phyloP scores from a whole-genome alignment of 2,329 filamentous ascomycete genomes.

The Chaetomiaceae sp. region DNA sequence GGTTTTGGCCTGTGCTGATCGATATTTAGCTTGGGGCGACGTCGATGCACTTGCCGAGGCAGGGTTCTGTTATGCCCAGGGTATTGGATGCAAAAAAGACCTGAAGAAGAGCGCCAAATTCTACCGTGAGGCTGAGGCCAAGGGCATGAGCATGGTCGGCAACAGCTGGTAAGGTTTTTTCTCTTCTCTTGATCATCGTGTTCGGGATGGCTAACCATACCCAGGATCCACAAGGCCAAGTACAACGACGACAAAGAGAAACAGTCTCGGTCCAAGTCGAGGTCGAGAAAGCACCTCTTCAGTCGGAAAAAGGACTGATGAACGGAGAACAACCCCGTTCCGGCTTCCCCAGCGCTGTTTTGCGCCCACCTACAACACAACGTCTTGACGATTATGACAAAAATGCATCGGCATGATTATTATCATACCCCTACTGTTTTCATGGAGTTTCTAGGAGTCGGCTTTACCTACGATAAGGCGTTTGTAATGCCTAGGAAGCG shows the following conservation, averaged over 20 bases:
- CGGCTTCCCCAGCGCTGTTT: no score
- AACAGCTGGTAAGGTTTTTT: constrained; percentile 80
- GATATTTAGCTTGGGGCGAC: constrained; percentile 73
- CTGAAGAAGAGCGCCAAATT: constrained; percentile 89
- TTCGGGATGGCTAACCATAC: neutral
- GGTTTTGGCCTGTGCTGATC: constrained; percentile 16
- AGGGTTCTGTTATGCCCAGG: constrained; percentile 93
- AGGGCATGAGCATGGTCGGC: constrained; percentile 95
- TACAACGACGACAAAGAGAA: constrained; percentile 70
- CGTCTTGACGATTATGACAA: constrained; percentile 24
- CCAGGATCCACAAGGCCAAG: constrained; percentile 93
- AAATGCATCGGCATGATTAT: constrained; percentile 17
- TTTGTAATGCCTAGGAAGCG: neutral
- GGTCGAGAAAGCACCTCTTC: constrained; percentile 66
- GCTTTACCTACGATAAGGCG: neutral
- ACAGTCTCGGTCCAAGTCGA: constrained; percentile 70
- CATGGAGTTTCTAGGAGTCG: constrained; percentile 10
- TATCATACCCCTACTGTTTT: constrained; percentile 20
- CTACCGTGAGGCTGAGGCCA: constrained; percentile 84
- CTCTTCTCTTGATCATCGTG: neutral
- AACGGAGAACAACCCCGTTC: neutral
- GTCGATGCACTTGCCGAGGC: constrained; percentile 90
- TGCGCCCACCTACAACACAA: neutral
- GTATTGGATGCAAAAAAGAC: constrained; percentile 91
- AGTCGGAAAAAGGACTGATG: constrained; percentile 35